Conservation (phyloP, 2,329 filamentous ascomycete genomes). For the Epichloe bromicola region DNA sequence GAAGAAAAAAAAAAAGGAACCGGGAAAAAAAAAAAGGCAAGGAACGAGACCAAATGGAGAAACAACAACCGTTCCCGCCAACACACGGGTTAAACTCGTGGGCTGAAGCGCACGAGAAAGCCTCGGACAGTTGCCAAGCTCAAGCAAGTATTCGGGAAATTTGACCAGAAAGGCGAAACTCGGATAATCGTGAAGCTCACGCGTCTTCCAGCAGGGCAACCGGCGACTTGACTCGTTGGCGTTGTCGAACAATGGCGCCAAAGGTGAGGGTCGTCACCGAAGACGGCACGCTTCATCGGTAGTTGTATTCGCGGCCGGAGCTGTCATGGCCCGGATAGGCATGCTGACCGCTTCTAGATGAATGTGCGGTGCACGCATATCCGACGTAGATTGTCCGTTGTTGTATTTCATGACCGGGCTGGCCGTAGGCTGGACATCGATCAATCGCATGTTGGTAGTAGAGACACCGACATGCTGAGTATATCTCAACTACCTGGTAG, state of each 20-base stretch:
- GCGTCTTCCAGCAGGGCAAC: constrained; percentile 13
- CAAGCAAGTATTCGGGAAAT: too few relatives aligned
- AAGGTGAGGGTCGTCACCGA: constrained; percentile 20
- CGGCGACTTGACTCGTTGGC: too few relatives aligned
- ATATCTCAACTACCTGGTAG: constrained; percentile 74
- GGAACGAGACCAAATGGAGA: not conserved
- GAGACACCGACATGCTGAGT: constrained; percentile 74
- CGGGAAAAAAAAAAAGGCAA: too few relatives aligned
- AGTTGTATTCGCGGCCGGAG: constrained; percentile 31
- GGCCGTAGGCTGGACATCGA: constrained; percentile 63
- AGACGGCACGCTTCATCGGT: constrained; percentile 42
- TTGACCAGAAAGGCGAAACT: not conserved
- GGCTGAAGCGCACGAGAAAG: too few relatives aligned
- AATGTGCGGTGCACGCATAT: constrained; percentile 49
- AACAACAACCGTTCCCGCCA: too few relatives aligned
- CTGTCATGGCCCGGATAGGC: constrained; percentile 41
- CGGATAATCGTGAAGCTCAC: constrained; percentile 11
- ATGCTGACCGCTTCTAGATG: constrained; percentile 24
- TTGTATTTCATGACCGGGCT: constrained; percentile 57
- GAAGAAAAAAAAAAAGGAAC: not conserved
- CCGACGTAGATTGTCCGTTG: constrained; percentile 72
- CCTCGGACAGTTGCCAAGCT: too few relatives aligned
- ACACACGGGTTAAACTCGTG: too few relatives aligned
- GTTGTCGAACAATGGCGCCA: too few relatives aligned
- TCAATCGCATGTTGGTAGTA: constrained; percentile 84